Percentiles rank a stretch among this genome's conserved stretches.
Conservation (phyloP, 1,284 basidiomycete species). For the Moesziomyces globuligerus region DNA sequence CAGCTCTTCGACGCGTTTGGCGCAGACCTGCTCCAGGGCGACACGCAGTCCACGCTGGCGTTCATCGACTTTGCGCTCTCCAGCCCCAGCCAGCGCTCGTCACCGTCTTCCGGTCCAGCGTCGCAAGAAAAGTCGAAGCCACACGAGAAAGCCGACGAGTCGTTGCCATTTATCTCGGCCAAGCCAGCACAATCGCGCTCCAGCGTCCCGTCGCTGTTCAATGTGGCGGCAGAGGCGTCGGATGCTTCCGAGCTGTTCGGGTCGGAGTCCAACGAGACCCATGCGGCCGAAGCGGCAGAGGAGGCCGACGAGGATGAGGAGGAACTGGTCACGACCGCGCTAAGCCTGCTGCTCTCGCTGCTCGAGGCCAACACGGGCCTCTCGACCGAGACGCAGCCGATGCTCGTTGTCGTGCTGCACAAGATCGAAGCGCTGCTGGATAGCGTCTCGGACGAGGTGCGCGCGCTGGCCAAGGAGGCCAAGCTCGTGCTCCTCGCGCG, state of each 20-base stretch:
- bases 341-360: conserved; percentile 59
- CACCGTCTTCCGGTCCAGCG: no score
- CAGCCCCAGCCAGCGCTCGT: conserved; percentile 13
- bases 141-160: not conserved
- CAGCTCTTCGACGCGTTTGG: conserved; percentile 62
- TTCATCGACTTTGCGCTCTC: conserved; percentile 61
- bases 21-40: conserved; percentile 49
- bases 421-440: conserved; percentile 51
- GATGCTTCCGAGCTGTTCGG: not conserved
- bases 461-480: conserved; percentile 78
- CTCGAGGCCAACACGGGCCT: conserved; percentile 53
- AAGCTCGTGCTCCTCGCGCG: conserved; percentile 81
- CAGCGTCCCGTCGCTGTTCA: conserved; percentile 23
- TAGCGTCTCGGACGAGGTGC: conserved; percentile 62
- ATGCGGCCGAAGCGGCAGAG: not conserved
- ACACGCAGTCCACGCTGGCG: conserved; percentile 47
- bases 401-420: conserved; percentile 56
- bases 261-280: not conserved
- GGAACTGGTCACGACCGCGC: conserved; percentile 54
- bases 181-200: conserved; percentile 2
- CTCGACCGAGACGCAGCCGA: conserved; percentile 35
- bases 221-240: conserved; percentile 7
- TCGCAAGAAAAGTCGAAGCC: not conserved
- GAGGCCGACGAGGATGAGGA: conserved; percentile 32
- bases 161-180: conserved; percentile 39